These are phyloP conservation scores for Aechmea fasciata DNA, from an alignment of 176 grass and related monocot species.

Conservation along the genomic window DNA sequence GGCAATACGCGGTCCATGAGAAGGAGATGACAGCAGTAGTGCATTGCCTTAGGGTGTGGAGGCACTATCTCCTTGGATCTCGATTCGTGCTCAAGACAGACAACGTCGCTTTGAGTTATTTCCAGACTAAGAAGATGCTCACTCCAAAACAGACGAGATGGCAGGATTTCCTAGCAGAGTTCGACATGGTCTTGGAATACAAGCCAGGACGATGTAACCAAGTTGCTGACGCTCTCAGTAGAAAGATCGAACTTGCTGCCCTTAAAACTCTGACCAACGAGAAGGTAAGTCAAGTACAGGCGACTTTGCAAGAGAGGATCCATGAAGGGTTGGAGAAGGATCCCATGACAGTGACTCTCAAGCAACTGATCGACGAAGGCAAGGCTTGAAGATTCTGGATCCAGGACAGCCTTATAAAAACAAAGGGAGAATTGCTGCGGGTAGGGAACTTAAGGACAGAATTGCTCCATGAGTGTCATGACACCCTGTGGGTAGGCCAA, in stretches of 20 bases:
- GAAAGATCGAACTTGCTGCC: neutral
- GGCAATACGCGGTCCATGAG: neutral
- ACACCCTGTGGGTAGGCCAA: neutral
- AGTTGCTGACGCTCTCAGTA: neutral
- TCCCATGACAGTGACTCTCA: neutral
- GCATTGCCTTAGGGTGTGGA: neutral
- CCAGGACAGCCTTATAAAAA: neutral
- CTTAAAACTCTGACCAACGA: neutral
- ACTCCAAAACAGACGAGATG: neutral
- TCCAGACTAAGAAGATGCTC: too few species aligned
- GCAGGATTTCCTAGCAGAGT: neutral
- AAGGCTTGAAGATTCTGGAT: neutral
- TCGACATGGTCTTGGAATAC: neutral
- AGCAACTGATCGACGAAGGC: neutral
- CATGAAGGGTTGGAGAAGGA: neutral
- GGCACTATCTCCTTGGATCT: neutral
- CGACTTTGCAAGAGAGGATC: neutral
- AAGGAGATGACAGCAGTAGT: neutral
- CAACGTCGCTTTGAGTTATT: neutral
- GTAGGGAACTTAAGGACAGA: neutral
- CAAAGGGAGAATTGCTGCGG: neutral
- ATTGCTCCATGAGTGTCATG: neutral
- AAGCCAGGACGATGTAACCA: neutral
- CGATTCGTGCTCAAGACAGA: neutral
- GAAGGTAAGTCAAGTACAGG: neutral